Percentiles rank a stretch among this genome's conserved stretches.
These are phyloP conservation scores for Sonneratia alba DNA, from an alignment of 345 rosid genomes.

Conservation along the genomic window DNA sequence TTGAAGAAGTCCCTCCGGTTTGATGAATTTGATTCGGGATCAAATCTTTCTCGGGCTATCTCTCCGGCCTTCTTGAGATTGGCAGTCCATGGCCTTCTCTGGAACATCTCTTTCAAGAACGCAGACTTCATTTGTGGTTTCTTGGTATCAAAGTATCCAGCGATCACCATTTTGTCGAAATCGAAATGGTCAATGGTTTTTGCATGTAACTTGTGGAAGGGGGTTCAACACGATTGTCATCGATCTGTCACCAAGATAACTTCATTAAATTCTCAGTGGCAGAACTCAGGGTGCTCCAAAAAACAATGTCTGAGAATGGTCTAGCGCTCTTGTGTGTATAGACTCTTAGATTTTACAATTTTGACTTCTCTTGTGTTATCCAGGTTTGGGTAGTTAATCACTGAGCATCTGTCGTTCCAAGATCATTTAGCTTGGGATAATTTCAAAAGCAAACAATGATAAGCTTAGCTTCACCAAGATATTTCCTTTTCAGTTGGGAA, in stretches of 20 bases:
- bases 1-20: neutral
- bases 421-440: too few relatives aligned
- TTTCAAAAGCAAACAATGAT: neutral
- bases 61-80: conserved; percentile 35
- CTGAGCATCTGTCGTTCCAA: too few relatives aligned
- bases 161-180: conserved; percentile 36
- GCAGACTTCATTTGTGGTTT: conserved; percentile 68
- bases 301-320: too few relatives aligned
- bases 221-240: too few relatives aligned
- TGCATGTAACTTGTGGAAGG: too few relatives aligned
- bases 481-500: neutral
- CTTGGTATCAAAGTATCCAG: conserved; percentile 59
- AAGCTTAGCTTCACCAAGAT: neutral
- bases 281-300: too few relatives aligned
- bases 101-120: conserved; percentile 65
- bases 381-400: too few relatives aligned
- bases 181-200: conserved; percentile 11
- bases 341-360: too few relatives aligned
- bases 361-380: too few relatives aligned
- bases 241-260: too few relatives aligned
- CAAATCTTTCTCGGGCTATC: neutral
- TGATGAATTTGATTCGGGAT: neutral
- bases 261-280: too few relatives aligned
- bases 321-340: too few relatives aligned
- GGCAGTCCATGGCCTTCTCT: conserved; percentile 60